phyloP scores from a whole-genome alignment of 495 filamentous ascomycete genomes.

The Hypoxylon fragiforme region DNA sequence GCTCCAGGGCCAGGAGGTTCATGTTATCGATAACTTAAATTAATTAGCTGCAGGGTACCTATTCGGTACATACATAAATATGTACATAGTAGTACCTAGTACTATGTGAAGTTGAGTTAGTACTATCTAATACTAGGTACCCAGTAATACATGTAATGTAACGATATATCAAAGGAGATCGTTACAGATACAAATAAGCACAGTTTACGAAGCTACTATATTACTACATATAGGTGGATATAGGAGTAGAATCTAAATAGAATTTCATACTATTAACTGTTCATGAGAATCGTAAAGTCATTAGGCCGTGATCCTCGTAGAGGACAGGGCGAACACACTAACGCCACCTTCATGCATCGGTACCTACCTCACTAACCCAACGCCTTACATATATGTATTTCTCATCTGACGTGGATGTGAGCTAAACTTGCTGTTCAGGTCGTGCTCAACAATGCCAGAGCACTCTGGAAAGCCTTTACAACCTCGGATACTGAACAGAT shows the following conservation, averaged over 20 bases:
- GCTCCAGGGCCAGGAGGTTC: neutral
- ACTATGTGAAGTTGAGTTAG: too few relatives aligned
- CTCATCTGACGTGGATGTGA: neutral
- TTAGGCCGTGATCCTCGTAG: conserved; percentile 20
- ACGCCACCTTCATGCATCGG: conserved; percentile 16
- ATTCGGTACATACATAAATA: too few relatives aligned
- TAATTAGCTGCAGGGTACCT: too few relatives aligned
- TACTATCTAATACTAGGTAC: too few relatives aligned
- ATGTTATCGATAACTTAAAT: conserved; percentile 4
- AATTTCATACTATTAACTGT: too few relatives aligned
- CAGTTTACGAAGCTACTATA: neutral
- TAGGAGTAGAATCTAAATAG: conserved; percentile 5
- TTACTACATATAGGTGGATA: conserved; percentile 16
- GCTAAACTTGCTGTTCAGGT: neutral
- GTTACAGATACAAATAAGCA: too few relatives aligned
- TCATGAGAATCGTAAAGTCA: conserved; percentile 28
- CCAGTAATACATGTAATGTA: too few relatives aligned
- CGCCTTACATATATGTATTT: too few relatives aligned
- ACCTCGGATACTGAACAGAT: conserved; percentile 65
- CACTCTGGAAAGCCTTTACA: conserved; percentile 79
- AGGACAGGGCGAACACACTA: conserved; percentile 7
- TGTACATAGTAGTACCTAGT: too few relatives aligned
- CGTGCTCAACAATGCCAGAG: conserved; percentile 64
- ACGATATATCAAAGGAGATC: too few relatives aligned
- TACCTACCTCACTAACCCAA: too few relatives aligned